Evolutionary conservation across 83 land plant genomes (phyloP).

Genomic region (Thuja plicata): DNA sequence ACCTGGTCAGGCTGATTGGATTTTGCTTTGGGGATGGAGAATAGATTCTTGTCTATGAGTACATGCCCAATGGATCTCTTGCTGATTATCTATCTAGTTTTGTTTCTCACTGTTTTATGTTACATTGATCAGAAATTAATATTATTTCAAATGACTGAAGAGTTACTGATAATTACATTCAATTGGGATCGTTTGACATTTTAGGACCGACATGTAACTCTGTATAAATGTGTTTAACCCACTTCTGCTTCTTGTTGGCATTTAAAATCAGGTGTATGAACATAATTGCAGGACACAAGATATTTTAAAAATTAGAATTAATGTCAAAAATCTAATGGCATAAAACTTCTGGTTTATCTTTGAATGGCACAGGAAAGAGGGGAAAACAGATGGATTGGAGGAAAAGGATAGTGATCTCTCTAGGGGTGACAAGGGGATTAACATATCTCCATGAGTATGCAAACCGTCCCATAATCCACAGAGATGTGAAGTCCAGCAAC

Average conservation of each 20-base stretch:
- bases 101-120: not conserved
- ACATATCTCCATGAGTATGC: constrained; percentile 59
- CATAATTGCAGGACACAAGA: too few species aligned
- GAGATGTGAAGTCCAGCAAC: constrained; percentile 43
- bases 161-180: not conserved
- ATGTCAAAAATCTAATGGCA: not conserved
- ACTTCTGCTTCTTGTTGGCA: not conserved
- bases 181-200: too few species aligned
- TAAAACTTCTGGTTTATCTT: not conserved
- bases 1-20: constrained; percentile 46
- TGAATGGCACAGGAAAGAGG: constrained; percentile 13
- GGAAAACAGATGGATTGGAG: constrained; percentile 42
- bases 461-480: constrained; percentile 58
- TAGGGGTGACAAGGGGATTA: constrained; percentile 51
- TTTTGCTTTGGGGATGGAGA: constrained; percentile 62
- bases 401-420: constrained; percentile 31
- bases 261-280: not conserved
- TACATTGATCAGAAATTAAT: too few species aligned
- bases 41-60: constrained; percentile 63
- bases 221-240: not conserved
- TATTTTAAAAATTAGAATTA: too few species aligned
- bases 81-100: constrained; percentile 38
- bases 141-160: not conserved
- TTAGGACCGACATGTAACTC: too few species aligned
- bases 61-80: constrained; percentile 52